A percentile compares a stretch with the other conserved stretches of the same genome.
These are phyloP conservation scores for Graphilbum sp. DNA, from an alignment of 2,329 filamentous ascomycete genomes.

Conservation along the genomic window DNA sequence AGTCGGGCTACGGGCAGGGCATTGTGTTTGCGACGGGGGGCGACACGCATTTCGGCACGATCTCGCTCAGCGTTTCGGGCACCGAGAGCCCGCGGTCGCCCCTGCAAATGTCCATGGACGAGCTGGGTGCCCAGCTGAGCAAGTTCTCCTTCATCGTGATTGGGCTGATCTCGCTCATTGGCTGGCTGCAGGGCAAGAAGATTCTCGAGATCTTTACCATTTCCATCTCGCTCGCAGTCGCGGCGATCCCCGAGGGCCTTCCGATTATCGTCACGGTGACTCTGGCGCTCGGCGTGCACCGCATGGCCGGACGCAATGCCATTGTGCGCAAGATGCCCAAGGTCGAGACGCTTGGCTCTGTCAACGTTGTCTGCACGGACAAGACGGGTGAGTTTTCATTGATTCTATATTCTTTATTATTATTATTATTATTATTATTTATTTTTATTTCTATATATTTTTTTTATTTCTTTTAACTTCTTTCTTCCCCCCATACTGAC, in stretches of 20 bases:
- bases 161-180: conserved; percentile 78
- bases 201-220: conserved; percentile 94
- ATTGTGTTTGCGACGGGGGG: conserved; percentile 95
- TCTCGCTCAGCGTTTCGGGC: conserved; percentile 82
- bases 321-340: conserved; percentile 93
- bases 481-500: background rate
- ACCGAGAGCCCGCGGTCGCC: conserved; percentile 93
- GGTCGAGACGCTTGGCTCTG: conserved; percentile 93
- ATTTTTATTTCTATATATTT: background rate
- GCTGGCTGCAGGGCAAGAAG: conserved; percentile 75
- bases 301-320: conserved; percentile 89
- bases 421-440: background rate
- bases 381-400: conserved; percentile 42
- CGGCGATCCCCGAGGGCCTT: conserved; percentile 87
- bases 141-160: conserved; percentile 96
- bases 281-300: conserved; percentile 79
- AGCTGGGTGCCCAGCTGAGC: conserved; percentile 88
- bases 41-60: conserved; percentile 88
- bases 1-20: conserved; percentile 87
- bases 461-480: background rate
- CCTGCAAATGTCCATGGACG: conserved; percentile 90
- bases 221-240: conserved; percentile 88
- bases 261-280: conserved; percentile 98
- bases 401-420: too few species aligned
- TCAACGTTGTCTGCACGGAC: conserved; percentile 98